Conservation (phyloP, 2,329 filamentous ascomycete genomes). For the Graphilbum ipis-grandicollis region DNA sequence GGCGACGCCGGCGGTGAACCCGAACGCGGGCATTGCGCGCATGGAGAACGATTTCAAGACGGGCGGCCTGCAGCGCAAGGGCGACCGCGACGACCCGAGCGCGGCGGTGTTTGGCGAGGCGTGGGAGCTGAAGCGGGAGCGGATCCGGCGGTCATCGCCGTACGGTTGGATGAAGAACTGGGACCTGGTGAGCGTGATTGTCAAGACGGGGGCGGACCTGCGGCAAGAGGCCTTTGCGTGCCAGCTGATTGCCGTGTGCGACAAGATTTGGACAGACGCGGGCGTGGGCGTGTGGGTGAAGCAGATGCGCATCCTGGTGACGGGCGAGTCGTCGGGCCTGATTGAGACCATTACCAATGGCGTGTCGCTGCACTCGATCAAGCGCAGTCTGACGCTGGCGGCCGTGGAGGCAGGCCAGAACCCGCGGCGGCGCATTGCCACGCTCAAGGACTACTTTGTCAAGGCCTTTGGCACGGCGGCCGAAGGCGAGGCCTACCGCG, state of each 20-base stretch:
- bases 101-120: slow-evolving; percentile 77
- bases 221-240: slow-evolving; percentile 77
- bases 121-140: slow-evolving; percentile 70
- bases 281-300: slow-evolving; percentile 72
- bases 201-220: slow-evolving; percentile 71
- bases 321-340: slow-evolving; percentile 66
- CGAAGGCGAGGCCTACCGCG: slow-evolving; percentile 50
- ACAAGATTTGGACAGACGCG: slow-evolving; percentile 66
- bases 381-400: slow-evolving; percentile 62
- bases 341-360: slow-evolving; percentile 83
- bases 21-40: slow-evolving; percentile 57
- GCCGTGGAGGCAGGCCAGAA: slow-evolving; percentile 57
- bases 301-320: slow-evolving; percentile 72
- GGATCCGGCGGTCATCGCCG: slow-evolving; percentile 65
- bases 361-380: slow-evolving; percentile 72
- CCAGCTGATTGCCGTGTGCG: slow-evolving; percentile 66
- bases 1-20: slow-evolving; percentile 36
- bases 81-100: slow-evolving; percentile 70
- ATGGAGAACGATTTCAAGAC: slow-evolving; percentile 89
- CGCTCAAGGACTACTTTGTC: slow-evolving; percentile 64
- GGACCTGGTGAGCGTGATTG: slow-evolving; percentile 74
- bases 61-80: slow-evolving; percentile 62
- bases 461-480: slow-evolving; percentile 58
- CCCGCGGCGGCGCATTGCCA: slow-evolving; percentile 59
- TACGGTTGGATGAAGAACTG: slow-evolving; percentile 85